phyloP scores from a whole-genome alignment of 2,329 filamentous ascomycete species.

The Leptographium lundbergii region DNA sequence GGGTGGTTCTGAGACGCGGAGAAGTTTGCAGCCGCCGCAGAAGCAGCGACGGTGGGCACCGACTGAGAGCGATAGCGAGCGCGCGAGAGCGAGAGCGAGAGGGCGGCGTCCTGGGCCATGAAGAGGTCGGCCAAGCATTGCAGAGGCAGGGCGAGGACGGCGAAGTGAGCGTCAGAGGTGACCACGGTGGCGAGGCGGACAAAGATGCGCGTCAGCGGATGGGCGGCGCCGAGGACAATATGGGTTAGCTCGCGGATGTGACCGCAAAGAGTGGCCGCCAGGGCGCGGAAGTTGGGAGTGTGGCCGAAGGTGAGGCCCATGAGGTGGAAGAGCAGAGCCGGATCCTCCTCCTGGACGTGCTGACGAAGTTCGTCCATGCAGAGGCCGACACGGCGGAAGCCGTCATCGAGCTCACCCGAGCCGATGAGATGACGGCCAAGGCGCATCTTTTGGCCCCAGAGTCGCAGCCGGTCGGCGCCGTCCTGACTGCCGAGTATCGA shows the following conservation, averaged over 20 bases:
- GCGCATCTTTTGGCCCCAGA: slow-evolving; percentile 13
- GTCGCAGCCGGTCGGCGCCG: slow-evolving; percentile 10
- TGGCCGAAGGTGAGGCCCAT: slow-evolving; percentile 8
- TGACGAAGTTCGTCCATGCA: slow-evolving; percentile 14
- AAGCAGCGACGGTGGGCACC: too few relatives aligned
- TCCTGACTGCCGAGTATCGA: slow-evolving; percentile 4
- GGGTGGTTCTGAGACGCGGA: background rate
- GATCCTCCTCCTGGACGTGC: slow-evolving; percentile 15
- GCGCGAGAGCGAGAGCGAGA: background rate
- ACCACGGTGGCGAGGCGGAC: background rate
- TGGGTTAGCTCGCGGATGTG: slow-evolving; percentile 6
- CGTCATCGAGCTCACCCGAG: slow-evolving; percentile 9
- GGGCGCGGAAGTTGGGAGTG: slow-evolving; percentile 1
- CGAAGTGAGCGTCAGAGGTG: slow-evolving; percentile 5
- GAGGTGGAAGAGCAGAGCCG: slow-evolving; percentile 14
- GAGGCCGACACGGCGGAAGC: slow-evolving; percentile 11
- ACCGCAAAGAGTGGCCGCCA: slow-evolving; percentile 3
- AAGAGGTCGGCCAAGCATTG: slow-evolving; percentile 4
- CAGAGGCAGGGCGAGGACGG: slow-evolving; percentile 4
- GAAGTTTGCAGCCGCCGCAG: background rate
- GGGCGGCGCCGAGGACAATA: slow-evolving; percentile 8
- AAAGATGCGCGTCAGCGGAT: slow-evolving; percentile 9
- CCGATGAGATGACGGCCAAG: slow-evolving; percentile 11
- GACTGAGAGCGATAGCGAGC: too few relatives aligned
- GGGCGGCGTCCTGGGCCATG: background rate